phyloP scores from a whole-genome alignment of 306 rosid species.

The Prunus armeniaca region DNA sequence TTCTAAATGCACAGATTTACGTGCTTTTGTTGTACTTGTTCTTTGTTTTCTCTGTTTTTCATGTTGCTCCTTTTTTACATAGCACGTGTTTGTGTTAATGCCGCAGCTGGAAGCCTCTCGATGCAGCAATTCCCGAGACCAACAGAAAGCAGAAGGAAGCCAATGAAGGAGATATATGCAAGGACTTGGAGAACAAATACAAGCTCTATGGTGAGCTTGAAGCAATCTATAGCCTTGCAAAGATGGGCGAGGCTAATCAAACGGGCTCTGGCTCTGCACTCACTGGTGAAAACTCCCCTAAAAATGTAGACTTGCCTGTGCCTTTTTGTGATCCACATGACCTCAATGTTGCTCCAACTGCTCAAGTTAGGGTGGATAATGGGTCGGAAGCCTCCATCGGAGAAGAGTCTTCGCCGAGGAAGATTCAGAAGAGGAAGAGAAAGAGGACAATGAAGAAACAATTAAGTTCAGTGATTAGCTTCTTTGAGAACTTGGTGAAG shows the following conservation, averaged over 20 bases:
- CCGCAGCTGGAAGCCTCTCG: slow-evolving; percentile 12
- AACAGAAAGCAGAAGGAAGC: slow-evolving; percentile 11
- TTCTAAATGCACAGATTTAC: background rate
- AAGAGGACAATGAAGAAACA: slow-evolving; percentile 7
- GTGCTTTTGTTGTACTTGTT: background rate
- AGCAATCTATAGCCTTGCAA: slow-evolving; percentile 20
- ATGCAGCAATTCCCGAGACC: background rate
- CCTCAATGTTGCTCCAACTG: slow-evolving; percentile 1
- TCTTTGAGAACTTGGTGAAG: slow-evolving; percentile 25
- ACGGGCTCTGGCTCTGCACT: slow-evolving; percentile 31
- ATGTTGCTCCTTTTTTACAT: background rate
- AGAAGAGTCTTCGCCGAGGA: slow-evolving; percentile 9
- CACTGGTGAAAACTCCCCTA: slow-evolving; percentile 7
- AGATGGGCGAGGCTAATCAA: slow-evolving; percentile 13
- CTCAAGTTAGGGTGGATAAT: background rate
- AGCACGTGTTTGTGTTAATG: slow-evolving; percentile 12
- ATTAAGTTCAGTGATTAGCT: slow-evolving; percentile 7
- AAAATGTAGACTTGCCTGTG: slow-evolving; percentile 1
- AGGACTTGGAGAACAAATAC: slow-evolving; percentile 15
- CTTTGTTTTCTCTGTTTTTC: background rate
- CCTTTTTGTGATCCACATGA: background rate
- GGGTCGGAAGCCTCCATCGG: slow-evolving; percentile 18
- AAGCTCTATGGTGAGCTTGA: slow-evolving; percentile 25
- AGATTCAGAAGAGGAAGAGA: slow-evolving; percentile 14
- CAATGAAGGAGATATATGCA: slow-evolving; percentile 4